Evolutionary conservation across 306 rosid genomes (phyloP), one percentile per base, ranked within the genome.

Genomic region (Vigna mungo): DNA sequence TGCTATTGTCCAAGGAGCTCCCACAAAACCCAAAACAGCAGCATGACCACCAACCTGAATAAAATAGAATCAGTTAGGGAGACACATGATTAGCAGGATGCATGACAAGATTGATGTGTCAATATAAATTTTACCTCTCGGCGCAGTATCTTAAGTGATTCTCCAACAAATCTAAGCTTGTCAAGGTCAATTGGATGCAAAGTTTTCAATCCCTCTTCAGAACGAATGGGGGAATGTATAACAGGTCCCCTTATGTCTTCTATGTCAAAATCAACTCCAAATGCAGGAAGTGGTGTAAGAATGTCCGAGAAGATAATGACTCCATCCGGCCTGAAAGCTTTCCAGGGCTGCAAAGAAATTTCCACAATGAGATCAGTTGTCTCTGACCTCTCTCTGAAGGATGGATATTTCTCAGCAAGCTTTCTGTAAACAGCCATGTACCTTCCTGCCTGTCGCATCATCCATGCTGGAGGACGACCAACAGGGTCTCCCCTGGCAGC

Each of bases 301-400:
- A 95, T 95, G 79, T 95, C 97, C 1, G 99, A 95, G 90, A 95
- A 95, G 68, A 92, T 90, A 51, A 95, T 95, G 12, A 95, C 99
- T 78, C 99, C 99, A 58, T 95, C 99, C 16, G 97, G 99, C 82
- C 80, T 90, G 83, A 95, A 95, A 76, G 99, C 97, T 79, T 88
- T 83, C 97, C 99, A 95, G 62, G 99, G 99, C 96, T 95, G 99
- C 97, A 95, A 89, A 77, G 99, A 95, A 91, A 95, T 95, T 92
- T 95, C 93, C 80, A 95, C 97, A 73, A 95, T 92, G 87, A 95
- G 97, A 84, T 95, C 99, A 81, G 97, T 95, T 52, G 91, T 95
- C 85, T 92, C 99, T 79, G 97, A 95, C 82, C 99, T 88, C 90
- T 95, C 92, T 82, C 99, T 83, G 92, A 95, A 95, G 67, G 97